Conservation (phyloP, 148 eudicot species). For the Arbutus unedo region DNA sequence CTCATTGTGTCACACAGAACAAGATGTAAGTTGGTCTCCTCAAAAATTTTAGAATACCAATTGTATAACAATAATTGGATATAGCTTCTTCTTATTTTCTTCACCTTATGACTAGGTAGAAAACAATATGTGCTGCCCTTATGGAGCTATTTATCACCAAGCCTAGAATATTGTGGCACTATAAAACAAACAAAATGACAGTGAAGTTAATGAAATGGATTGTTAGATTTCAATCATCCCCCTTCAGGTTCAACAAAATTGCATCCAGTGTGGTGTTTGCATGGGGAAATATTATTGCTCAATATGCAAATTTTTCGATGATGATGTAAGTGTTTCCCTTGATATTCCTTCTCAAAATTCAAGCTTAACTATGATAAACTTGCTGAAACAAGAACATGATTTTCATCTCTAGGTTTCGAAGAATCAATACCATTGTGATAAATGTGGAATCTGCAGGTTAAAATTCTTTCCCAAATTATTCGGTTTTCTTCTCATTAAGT, state of each 20-base stretch:
- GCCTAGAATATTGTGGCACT: background rate
- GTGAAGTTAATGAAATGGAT: background rate
- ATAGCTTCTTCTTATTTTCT: too few relatives aligned
- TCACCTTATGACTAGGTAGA: too few relatives aligned
- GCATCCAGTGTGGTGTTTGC: conserved; percentile 55
- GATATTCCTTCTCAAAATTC: background rate
- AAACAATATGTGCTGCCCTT: too few relatives aligned
- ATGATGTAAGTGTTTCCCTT: conserved; percentile 47
- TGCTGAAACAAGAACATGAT: conserved; percentile 15
- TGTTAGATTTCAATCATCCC: background rate
- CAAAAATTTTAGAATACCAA: background rate
- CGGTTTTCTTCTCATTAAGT: background rate
- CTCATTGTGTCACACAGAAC: conserved; percentile 70
- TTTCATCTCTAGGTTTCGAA: conserved; percentile 44
- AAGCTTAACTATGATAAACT: background rate
- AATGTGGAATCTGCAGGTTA: conserved; percentile 87
- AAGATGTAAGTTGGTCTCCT: conserved; percentile 55
- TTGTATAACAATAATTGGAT: too few relatives aligned
- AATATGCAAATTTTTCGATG: conserved; percentile 65
- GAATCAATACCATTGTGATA: conserved; percentile 74
- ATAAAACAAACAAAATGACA: background rate
- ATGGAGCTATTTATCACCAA: background rate
- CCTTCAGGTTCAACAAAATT: conserved; percentile 63
- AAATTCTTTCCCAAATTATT: background rate
- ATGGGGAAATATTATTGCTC: conserved; percentile 72